Base-by-base conservation (phyloP, 306 rosid genomes). In the Benincasa hispida region DNA sequence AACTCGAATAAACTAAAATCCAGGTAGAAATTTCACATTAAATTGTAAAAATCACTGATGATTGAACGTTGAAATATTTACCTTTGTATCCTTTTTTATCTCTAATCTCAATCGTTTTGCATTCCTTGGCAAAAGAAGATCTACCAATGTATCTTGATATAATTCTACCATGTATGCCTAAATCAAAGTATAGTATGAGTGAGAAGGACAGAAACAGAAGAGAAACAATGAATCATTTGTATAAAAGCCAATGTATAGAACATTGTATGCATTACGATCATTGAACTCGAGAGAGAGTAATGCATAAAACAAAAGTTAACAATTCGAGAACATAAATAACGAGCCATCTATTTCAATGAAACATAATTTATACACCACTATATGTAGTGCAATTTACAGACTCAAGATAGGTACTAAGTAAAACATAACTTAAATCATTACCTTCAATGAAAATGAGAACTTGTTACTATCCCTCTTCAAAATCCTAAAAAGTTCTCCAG, bases 91-190 rank as follows among this genome's bases (percentile, higher is more conserved):
- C 85, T 92, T 94, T 83, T 94, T 94, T 61, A 92, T 92, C 63
- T 94, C 99, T 79, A 94, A 83, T 83, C 77, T 92, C 42, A 72
- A 79, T 21, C 93, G 96, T 81, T 90, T 94, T 7, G 84, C 91
- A 81, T 84, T 82, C 79, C 87, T 94, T 1, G 93, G 92, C 62
- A 94, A 83, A 50, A 94, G 83, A 72, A 94, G 97, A 81, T 94
- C 99, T 21, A 92, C 87, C 47, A 94, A 95, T 42, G 98, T 92
- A 77, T 94, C 99, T 85, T 94, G 99, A 86, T 94, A 94, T 77
- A 92, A 78, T 56, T 94, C 99, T 86, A 94, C 83, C 91, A 94
- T 88, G 81, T 92, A 94, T 28, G 90, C 97, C 99, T 94, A 89
- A 86, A 80, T 74, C 28, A 70, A 39, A 47, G 72, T 51, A 62